Evolutionary conservation across 495 filamentous ascomycete species (phyloP).

Genomic region (Cercophora sp.): DNA sequence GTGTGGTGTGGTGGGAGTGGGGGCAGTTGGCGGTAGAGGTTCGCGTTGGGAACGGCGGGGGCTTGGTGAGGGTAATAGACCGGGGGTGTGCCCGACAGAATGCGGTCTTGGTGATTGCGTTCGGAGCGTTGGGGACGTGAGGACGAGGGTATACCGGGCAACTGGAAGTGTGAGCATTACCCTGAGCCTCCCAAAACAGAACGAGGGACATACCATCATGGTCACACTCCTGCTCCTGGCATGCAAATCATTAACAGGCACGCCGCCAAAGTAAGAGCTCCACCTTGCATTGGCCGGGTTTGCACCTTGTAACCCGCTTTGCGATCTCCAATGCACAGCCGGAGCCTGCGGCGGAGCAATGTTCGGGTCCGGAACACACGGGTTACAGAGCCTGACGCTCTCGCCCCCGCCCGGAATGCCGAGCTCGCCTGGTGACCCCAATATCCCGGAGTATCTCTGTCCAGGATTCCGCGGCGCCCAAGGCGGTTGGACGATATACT

Average conservation of each 20-base stretch:
- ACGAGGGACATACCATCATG: slow-evolving; percentile 31
- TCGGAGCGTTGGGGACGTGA: too few species aligned
- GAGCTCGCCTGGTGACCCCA: slow-evolving; percentile 45
- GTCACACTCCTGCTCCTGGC: slow-evolving; percentile 42
- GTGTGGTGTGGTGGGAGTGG: neutral
- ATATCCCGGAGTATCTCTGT: slow-evolving; percentile 35
- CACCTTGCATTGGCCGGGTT: slow-evolving; percentile 6
- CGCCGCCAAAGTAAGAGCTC: slow-evolving; percentile 23
- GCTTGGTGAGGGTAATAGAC: slow-evolving; percentile 26
- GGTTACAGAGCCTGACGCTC: slow-evolving; percentile 88
- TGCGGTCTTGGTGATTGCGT: slow-evolving; percentile 29
- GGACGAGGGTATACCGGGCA: too few species aligned
- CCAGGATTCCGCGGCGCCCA: slow-evolving; percentile 40
- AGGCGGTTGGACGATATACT: slow-evolving; percentile 87
- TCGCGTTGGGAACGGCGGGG: slow-evolving; percentile 16
- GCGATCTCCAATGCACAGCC: slow-evolving; percentile 25
- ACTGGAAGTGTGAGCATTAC: too few species aligned
- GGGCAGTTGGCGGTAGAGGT: slow-evolving; percentile 15
- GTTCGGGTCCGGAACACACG: slow-evolving; percentile 90
- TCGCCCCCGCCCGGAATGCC: slow-evolving; percentile 65
- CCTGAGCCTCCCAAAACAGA: too few species aligned
- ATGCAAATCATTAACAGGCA: slow-evolving; percentile 21
- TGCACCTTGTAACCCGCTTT: slow-evolving; percentile 21
- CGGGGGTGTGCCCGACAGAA: slow-evolving; percentile 36
- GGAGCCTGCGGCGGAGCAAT: slow-evolving; percentile 54